Percentiles rank a stretch among this genome's conserved stretches.
These are phyloP conservation scores for Calycina herbarum DNA, from an alignment of 2,329 filamentous ascomycete species.

Conservation along the genomic window DNA sequence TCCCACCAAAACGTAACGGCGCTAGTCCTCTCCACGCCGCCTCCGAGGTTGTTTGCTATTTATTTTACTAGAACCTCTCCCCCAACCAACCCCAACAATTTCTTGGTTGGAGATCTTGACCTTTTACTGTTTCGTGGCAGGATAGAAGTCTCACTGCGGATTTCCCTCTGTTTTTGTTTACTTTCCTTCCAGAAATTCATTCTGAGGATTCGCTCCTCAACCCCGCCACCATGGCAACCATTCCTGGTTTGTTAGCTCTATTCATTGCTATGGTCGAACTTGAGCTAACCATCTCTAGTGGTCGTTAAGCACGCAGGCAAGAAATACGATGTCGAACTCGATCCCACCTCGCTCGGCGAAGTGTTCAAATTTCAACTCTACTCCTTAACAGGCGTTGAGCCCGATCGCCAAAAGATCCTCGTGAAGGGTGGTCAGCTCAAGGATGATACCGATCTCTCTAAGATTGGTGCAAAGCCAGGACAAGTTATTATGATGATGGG, in stretches of 20 bases:
- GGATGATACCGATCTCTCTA: slow-evolving; percentile 85
- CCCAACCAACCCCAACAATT: background rate
- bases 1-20: slow-evolving; percentile 16
- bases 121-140: background rate
- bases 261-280: background rate
- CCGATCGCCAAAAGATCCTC: slow-evolving; percentile 92
- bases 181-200: background rate
- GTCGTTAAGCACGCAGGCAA: slow-evolving; percentile 94
- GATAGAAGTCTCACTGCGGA: background rate
- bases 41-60: slow-evolving; percentile 5
- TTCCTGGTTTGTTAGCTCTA: slow-evolving; percentile 34
- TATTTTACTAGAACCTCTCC: background rate
- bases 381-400: slow-evolving; percentile 93
- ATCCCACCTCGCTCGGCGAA: slow-evolving; percentile 80
- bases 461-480: slow-evolving; percentile 80
- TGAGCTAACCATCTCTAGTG: slow-evolving; percentile 53
- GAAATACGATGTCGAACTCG: slow-evolving; percentile 91
- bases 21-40: background rate
- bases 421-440: slow-evolving; percentile 94
- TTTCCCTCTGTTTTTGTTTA: background rate
- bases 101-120: background rate
- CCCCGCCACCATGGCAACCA: slow-evolving; percentile 37
- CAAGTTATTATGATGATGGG: slow-evolving; percentile 97
- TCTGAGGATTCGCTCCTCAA: slow-evolving; percentile 9
- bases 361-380: slow-evolving; percentile 95